A percentile compares a stretch with the other conserved stretches of the same genome.
These are phyloP conservation scores for Clitopilus passeckerianus DNA, from an alignment of 768 basidiomycete genomes.

Conservation along the genomic window DNA sequence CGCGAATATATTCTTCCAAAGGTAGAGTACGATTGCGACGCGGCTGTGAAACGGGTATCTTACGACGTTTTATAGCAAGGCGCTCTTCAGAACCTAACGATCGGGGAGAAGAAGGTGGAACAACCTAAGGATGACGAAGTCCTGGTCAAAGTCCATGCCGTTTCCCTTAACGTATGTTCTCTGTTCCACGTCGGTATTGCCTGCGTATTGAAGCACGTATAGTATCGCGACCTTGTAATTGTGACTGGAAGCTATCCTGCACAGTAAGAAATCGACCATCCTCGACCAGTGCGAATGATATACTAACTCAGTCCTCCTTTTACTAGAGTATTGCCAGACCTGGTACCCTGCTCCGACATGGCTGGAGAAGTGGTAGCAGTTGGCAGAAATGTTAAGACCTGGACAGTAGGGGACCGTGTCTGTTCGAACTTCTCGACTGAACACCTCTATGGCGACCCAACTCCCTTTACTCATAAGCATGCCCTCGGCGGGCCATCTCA, in stretches of 20 bases:
- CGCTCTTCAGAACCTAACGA: constrained; percentile 14
- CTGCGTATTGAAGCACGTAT: neutral
- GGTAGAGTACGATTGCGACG: too few relatives aligned
- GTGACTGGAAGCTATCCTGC: constrained; percentile 29
- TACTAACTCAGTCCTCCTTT: neutral
- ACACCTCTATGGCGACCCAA: constrained; percentile 37
- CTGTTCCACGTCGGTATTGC: too few relatives aligned
- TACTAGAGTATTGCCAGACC: neutral
- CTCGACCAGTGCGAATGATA: too few relatives aligned
- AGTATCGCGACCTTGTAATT: constrained; percentile 50
- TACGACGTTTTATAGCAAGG: constrained; percentile 6
- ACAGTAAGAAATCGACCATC: constrained; percentile 13
- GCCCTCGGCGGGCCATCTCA: constrained; percentile 40
- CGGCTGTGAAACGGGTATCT: too few relatives aligned
- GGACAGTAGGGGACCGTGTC: constrained; percentile 52
- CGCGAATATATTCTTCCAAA: too few relatives aligned
- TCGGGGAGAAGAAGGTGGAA: constrained; percentile 18
- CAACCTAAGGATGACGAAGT: constrained; percentile 39
- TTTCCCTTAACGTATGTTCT: constrained; percentile 40
- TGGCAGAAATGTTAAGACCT: constrained; percentile 36
- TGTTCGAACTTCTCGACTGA: constrained; percentile 43
- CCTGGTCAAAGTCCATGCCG: constrained; percentile 47
- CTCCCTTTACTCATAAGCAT: constrained; percentile 21
- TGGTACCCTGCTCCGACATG: constrained; percentile 40
- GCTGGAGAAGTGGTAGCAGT: constrained; percentile 51